Evolutionary conservation across 805 yeast species (phyloP), one percentile per base, ranked within the genome.

Genomic region (Nakazawaea molendinolei): DNA sequence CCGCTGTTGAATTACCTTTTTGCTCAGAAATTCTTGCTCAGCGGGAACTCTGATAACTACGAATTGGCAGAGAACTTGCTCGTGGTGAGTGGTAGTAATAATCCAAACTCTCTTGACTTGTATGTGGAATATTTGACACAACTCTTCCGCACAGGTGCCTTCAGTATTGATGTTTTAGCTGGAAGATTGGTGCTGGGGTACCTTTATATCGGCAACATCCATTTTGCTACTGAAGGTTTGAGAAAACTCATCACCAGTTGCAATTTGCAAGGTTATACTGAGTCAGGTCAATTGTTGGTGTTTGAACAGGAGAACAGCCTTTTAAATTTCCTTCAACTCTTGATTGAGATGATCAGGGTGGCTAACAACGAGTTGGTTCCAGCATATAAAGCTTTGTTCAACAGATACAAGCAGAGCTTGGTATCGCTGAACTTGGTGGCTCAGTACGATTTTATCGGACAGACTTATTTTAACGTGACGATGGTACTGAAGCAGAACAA

Each of bases 121-220:
- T 44, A 60, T 25, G 43, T 50, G 8, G 48, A 53, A 6, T 65
- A 76, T 59, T 61, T 50, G 31, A 51, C 55, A 40, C 41, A 56
- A 38, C 24, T 60, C 33, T 46, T 48, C 48, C 22, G 42, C 16
- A 62, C 60, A 33, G 63, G 69, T 1, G 40, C 54, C 5, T 62
- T 65, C 36, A 46, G 16, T 15, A 61, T 19, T 4, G 23, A 41
- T 16, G 22, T 44, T 3, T 51, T 57, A 28, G 55, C 51, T 5
- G 45, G 55, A 2, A 69, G 97, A 44, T 74, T 86, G 3, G 79
- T 86, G 5, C 56, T 87, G 38, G 86, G 89, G 46, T 90, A 84
- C 54, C 61, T 85, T 16, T 70, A 77, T 45, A 67, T 82, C 38
- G 74, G 71, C 35, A 84, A 86, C 52, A 52, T 83, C 32, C 70